Evolutionary conservation across 2,329 filamentous ascomycete genomes (phyloP), one percentile per base, ranked within the genome.

Genomic region (Colletotrichum cuscutae): DNA sequence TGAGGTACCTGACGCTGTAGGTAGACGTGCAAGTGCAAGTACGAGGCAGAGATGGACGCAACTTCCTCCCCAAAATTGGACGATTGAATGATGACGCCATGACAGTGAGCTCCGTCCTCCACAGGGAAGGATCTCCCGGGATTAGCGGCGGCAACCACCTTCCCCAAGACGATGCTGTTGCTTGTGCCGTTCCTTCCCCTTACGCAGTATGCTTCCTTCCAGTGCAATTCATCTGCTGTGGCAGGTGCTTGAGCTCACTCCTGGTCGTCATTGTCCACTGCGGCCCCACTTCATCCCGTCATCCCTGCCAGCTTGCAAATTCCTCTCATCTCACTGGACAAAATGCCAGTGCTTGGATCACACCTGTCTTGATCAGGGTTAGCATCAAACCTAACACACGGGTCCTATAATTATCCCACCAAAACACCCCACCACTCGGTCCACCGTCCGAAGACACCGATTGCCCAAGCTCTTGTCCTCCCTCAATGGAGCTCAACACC

Each of bases 231-330:
- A 7, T 61, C 19, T 5, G 24, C 28, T 35, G n/a, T 13, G n/a
- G n/a, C 9, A 19, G 15, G 54, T 28, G 46, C 58, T 32, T 28
- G 30, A 46, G 52, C 24, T 52, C 24, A 6, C 59, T 30, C 28
- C 42, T 65, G 30, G 26, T 53, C 46, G 46, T 46, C 53, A 49
- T 42, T 37, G 11, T 22, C 62, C 53, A 56, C 42, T 52, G 7
- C n/a, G 32, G 13, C 26, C 37, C 60, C 60, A 53, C 46, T 4
- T 1, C 1, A 1, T 9, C 35, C 42, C 64, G 24, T 28, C 35
- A 26, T 19, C 46, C 32, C 42, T 26, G 46, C 54, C 63, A 30
- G 68, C 68, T 71, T 71, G 68, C 46, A 67, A 71, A 71, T 37
- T 26, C 4, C 11, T n/a, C 11, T 8, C 8, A 11, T 2, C 0